These are phyloP conservation scores for Dissophora ornata DNA, from an alignment of 192 early-diverging fungal genomes.

Conservation along the genomic window DNA sequence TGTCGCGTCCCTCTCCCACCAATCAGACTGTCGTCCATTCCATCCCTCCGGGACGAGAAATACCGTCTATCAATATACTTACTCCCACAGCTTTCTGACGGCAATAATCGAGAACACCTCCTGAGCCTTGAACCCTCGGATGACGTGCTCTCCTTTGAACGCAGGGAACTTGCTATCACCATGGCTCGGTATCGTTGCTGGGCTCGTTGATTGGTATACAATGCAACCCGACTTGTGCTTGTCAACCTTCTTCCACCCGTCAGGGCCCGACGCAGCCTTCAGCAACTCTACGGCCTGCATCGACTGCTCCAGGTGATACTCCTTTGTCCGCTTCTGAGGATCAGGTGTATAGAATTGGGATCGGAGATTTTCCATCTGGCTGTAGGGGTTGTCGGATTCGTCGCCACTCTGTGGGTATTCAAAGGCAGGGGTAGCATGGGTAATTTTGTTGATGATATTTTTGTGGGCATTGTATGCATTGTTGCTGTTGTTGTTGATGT, in stretches of 20 bases:
- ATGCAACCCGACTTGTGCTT: slow-evolving; percentile 64
- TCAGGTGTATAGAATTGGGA: slow-evolving; percentile 45
- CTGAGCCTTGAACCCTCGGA: slow-evolving; percentile 61
- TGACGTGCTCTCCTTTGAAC: slow-evolving; percentile 63
- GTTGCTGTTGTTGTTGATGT: background rate
- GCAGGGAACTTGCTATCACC: slow-evolving; percentile 58
- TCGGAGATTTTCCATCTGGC: slow-evolving; percentile 32
- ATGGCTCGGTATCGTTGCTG: slow-evolving; percentile 49
- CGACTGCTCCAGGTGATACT: slow-evolving; percentile 62
- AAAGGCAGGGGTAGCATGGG: background rate
- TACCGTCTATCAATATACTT: slow-evolving; percentile 23
- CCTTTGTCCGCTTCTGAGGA: slow-evolving; percentile 46
- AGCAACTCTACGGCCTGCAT: slow-evolving; percentile 57
- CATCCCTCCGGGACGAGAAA: too few relatives aligned
- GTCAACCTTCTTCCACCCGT: slow-evolving; percentile 66
- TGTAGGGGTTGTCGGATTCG: slow-evolving; percentile 40
- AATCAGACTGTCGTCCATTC: too few relatives aligned
- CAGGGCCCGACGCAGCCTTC: slow-evolving; percentile 42
- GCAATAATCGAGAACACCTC: slow-evolving; percentile 62
- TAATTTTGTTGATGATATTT: slow-evolving; percentile 3
- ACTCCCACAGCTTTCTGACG: slow-evolving; percentile 66
- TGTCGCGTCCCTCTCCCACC: too few relatives aligned
- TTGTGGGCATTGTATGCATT: background rate
- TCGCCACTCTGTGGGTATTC: slow-evolving; percentile 45
- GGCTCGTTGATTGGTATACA: slow-evolving; percentile 52